phyloP scores from a whole-genome alignment of 257 asterid species.

The Rauvolfia tetraphylla region DNA sequence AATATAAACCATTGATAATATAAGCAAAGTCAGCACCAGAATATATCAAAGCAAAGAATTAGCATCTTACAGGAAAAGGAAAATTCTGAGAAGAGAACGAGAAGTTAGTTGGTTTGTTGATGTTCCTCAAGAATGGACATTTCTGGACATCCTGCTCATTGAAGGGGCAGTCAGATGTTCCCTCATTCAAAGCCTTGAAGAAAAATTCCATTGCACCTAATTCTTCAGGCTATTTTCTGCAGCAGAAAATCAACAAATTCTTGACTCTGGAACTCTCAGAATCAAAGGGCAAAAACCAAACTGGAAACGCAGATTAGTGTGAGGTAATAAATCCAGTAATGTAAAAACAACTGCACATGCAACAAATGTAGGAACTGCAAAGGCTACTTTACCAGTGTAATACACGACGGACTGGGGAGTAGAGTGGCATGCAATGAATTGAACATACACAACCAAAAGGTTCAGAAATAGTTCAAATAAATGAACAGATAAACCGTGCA shows the following conservation, averaged over 20 bases:
- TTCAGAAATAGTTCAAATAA: no score
- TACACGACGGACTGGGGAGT: no score
- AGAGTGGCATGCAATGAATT: not conserved
- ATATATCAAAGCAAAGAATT: not conserved
- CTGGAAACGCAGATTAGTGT: not conserved
- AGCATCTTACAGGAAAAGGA: slow-evolving; percentile 52
- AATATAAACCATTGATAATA: not conserved
- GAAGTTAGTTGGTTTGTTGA: slow-evolving; percentile 62
- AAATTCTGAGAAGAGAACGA: slow-evolving; percentile 48
- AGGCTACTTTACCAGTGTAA: not conserved
- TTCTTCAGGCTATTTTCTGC: slow-evolving; percentile 32
- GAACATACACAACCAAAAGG: not conserved
- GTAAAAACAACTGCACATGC: not conserved
- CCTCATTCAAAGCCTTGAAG: slow-evolving; percentile 44
- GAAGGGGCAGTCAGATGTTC: slow-evolving; percentile 45
- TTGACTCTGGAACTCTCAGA: not conserved
- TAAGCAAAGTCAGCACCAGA: not conserved
- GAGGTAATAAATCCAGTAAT: not conserved
- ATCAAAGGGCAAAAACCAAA: not conserved
- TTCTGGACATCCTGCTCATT: slow-evolving; percentile 44
- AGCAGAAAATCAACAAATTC: not conserved
- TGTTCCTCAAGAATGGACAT: slow-evolving; percentile 84
- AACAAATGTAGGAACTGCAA: not conserved
- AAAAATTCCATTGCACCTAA: slow-evolving; percentile 48
- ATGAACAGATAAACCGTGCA: no score